These are phyloP conservation scores for Neurospora cerealis DNA, from an alignment of 495 filamentous ascomycete genomes.

Conservation along the genomic window DNA sequence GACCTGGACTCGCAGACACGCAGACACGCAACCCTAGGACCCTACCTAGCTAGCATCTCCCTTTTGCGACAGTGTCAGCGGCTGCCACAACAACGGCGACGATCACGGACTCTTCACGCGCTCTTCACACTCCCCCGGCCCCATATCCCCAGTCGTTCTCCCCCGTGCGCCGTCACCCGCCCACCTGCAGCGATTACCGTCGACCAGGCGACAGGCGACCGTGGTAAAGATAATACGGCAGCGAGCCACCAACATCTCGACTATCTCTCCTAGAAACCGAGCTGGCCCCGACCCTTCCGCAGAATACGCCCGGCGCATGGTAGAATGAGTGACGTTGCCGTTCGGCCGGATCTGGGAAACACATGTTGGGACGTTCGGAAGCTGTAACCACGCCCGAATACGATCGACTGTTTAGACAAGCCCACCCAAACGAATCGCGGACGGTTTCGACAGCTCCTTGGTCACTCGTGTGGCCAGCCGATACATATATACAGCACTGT, in stretches of 20 bases:
- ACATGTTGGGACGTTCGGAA: neutral
- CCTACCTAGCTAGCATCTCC: neutral
- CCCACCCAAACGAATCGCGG: neutral
- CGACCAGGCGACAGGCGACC: neutral
- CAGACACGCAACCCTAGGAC: neutral
- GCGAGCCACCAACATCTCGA: neutral
- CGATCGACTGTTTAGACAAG: neutral
- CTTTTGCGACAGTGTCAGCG: neutral
- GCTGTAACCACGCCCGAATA: neutral
- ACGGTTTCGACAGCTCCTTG: neutral
- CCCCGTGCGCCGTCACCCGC: neutral
- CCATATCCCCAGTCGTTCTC: neutral
- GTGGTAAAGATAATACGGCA: neutral
- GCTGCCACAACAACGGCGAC: neutral
- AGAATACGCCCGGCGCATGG: neutral
- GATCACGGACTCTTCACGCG: neutral
- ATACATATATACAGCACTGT: neutral
- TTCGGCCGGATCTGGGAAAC: neutral
- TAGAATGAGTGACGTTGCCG: neutral
- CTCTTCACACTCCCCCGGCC: neutral
- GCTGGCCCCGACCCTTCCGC: neutral
- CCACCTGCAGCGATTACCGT: neutral
- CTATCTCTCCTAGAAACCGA: neutral
- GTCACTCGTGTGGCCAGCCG: neutral
- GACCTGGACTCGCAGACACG: neutral